Conservation (phyloP, 148 eudicot genomes). For the Limonium bicolor region DNA sequence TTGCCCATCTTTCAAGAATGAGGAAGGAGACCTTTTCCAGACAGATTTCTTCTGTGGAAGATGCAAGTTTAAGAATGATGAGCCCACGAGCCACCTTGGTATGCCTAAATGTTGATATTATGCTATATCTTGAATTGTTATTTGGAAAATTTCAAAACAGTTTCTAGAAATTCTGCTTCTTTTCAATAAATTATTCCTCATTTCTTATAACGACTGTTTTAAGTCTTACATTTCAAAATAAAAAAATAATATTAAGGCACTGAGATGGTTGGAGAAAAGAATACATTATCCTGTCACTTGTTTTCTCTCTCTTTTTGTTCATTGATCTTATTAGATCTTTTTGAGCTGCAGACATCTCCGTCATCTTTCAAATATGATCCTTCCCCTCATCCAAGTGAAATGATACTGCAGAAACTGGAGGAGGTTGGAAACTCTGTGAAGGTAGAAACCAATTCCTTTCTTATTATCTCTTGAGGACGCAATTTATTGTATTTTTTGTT, state of each 20-base stretch:
- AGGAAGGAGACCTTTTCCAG: constrained; percentile 35
- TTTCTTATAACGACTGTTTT: no score
- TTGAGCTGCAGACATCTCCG: constrained; percentile 45
- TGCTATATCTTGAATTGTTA: no score
- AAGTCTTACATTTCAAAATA: neutral
- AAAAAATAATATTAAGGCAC: neutral
- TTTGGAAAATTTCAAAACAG: no score
- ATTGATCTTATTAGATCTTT: neutral
- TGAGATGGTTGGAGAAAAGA: neutral
- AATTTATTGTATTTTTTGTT: neutral
- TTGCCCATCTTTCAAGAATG: constrained; percentile 40
- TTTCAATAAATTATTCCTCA: no score
- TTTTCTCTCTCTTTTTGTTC: neutral
- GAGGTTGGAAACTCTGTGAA: constrained; percentile 67
- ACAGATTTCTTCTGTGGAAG: constrained; percentile 37
- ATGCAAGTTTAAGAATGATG: constrained; percentile 20
- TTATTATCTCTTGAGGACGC: neutral
- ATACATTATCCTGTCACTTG: neutral
- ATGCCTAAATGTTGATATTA: constrained; percentile 16
- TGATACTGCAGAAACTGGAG: constrained; percentile 56
- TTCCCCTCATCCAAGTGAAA: constrained; percentile 26
- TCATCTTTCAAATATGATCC: constrained; percentile 28
- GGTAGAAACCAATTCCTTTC: constrained; percentile 25
- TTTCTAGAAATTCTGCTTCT: no score
- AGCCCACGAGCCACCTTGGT: constrained; percentile 39